Conservation (phyloP, 805 yeast genomes). For the Komagataella ulmi region DNA sequence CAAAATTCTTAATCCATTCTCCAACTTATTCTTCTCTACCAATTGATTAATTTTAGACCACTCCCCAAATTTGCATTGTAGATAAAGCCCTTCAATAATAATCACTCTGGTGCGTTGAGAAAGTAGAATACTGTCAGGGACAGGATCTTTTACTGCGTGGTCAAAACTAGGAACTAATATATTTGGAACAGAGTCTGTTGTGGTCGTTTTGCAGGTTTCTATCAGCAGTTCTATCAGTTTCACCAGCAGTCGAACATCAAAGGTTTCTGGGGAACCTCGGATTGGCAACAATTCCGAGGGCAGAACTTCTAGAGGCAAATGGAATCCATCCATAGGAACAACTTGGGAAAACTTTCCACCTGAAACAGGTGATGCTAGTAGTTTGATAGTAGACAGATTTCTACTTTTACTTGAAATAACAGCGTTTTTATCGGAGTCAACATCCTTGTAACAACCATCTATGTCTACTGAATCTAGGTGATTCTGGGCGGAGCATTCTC, state of each 20-base stretch:
- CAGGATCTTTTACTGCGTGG: conserved; percentile 65
- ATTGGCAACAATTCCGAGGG: conserved; percentile 42
- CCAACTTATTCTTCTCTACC: conserved; percentile 12
- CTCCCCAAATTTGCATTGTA: conserved; percentile 40
- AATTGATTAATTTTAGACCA: conserved; percentile 39
- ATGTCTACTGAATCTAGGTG: conserved; percentile 6
- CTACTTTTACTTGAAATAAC: background rate
- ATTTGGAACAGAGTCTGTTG: conserved; percentile 14
- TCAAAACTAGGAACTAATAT: conserved; percentile 59
- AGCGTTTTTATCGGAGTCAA: conserved; percentile 8
- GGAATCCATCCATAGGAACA: conserved; percentile 72
- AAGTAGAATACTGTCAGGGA: conserved; percentile 34
- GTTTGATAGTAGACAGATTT: background rate
- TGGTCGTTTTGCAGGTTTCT: conserved; percentile 13
- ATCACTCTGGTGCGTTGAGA: conserved; percentile 35
- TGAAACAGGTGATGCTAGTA: background rate
- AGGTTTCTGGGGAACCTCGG: conserved; percentile 82
- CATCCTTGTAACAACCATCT: conserved; percentile 10
- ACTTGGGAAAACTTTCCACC: conserved; percentile 22
- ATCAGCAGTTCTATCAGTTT: conserved; percentile 18
- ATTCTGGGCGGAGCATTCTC: background rate
- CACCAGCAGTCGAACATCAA: conserved; percentile 44
- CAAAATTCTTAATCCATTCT: conserved; percentile 12
- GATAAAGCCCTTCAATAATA: conserved; percentile 67
- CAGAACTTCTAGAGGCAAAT: conserved; percentile 37